Evolutionary conservation across 345 rosid genomes (phyloP), one percentile per base, ranked within the genome.

Genomic region (Boechera divaricarpa): DNA sequence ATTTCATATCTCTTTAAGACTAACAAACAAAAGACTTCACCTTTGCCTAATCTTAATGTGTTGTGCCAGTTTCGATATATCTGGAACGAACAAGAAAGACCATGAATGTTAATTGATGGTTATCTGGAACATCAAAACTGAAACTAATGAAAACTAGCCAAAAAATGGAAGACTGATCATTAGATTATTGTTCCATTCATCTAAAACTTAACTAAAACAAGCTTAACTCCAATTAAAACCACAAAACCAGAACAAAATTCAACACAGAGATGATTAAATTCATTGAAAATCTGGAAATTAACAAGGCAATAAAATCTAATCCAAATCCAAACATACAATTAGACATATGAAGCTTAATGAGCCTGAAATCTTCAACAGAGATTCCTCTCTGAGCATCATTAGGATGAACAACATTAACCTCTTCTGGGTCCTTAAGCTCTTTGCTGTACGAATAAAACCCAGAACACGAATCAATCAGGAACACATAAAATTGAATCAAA

Each of bases 21-120:
- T 53, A 52, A 26, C 0, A 66, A 21, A 58, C 35, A 7, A 49
- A 77, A 85, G 71, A 64, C 62, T 86, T 74, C 77, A 92, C 99
- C 98, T 95, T 87, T 91, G 98, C 84, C 98, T 86, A 68, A 95
- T 92, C 88, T 92, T 95, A 67, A 87, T 93, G 73, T 71, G 64
- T 39, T 91, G 96, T 47, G 96, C 98, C 90, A 95, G 80, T 79
- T 79, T 91, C 66, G 80, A 70, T 81, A 95, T 87, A 86, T 88
- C 99, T 95, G 88, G 38, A 77, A 62, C 18, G 48, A 66, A 35
- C 42, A 48, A 82, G 0, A 64, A n/a, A n/a, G 32, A 10, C 51
- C 67, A 26, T 62, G 42, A 69, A 42, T 60, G 47, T 39, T 55
- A 31, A 68, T 48, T 54, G 53, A 84, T 51, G 31, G 75, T 58